Conservation (phyloP, 2,329 filamentous ascomycete species). For the Balansia obtecta region DNA sequence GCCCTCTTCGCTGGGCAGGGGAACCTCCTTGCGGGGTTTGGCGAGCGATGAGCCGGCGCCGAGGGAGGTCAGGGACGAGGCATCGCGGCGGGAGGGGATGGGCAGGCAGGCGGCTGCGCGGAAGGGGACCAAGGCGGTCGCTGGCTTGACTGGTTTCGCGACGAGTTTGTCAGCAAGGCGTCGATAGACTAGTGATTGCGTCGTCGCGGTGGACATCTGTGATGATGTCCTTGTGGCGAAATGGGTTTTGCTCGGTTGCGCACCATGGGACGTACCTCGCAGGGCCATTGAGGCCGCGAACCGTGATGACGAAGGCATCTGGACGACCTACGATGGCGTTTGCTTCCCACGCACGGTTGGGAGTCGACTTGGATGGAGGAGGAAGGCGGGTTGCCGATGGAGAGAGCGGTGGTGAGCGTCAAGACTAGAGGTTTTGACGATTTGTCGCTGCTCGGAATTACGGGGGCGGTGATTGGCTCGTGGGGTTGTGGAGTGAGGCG, state of each 20-base stretch:
- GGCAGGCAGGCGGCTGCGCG: constrained; percentile 51
- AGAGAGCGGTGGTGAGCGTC: background rate
- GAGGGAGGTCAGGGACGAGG: constrained; percentile 42
- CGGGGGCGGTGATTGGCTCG: constrained; percentile 18
- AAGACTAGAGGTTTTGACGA: background rate
- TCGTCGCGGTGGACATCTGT: too few species aligned
- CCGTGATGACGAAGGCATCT: constrained; percentile 37
- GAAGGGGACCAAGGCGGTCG: constrained; percentile 49
- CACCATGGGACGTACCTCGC: constrained; percentile 27
- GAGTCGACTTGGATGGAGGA: background rate
- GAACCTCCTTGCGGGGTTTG: constrained; percentile 56
- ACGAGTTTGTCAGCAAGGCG: background rate
- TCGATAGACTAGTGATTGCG: background rate
- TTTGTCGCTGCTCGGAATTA: constrained; percentile 15
- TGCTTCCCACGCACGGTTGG: background rate
- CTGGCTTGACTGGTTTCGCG: constrained; percentile 46
- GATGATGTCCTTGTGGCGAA: background rate
- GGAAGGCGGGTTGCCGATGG: background rate
- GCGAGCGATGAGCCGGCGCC: constrained; percentile 40
- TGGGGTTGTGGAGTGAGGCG: background rate
- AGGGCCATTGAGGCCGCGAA: constrained; percentile 39
- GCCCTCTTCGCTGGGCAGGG: constrained; percentile 63
- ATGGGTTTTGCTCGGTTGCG: constrained; percentile 2
- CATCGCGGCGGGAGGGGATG: constrained; percentile 53
- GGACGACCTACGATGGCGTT: constrained; percentile 6